Evolutionary conservation across 192 early-diverging fungal genomes (phyloP).

Genomic region (Coemansia sp.): DNA sequence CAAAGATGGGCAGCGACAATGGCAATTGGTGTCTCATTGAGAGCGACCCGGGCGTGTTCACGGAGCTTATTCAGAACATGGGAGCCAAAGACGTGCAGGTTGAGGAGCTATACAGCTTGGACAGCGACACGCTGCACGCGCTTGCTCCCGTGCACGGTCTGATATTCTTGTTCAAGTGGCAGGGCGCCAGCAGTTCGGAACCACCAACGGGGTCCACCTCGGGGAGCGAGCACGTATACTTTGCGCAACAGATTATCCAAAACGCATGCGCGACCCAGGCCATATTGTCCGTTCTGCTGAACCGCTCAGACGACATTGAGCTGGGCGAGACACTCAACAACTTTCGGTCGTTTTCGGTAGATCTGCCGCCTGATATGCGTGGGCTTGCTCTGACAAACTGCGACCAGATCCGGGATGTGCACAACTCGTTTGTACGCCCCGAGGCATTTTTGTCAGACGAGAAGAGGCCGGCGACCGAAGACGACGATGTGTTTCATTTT

Average conservation of each 20-base stretch:
- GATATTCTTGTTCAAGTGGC: conserved; percentile 84
- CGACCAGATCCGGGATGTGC: conserved; percentile 70
- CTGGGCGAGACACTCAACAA: conserved; percentile 65
- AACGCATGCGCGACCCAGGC: conserved; percentile 89
- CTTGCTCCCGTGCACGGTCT: conserved; percentile 77
- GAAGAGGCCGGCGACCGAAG: conserved; percentile 51
- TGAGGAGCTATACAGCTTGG: conserved; percentile 78
- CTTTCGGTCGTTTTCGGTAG: conserved; percentile 69
- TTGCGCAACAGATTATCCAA: conserved; percentile 73
- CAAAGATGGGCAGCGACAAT: conserved; percentile 45
- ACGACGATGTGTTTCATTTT: conserved; percentile 80
- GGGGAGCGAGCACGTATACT: conserved; percentile 60
- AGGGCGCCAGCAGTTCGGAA: conserved; percentile 17
- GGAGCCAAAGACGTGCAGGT: conserved; percentile 72
- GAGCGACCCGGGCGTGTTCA: conserved; percentile 86
- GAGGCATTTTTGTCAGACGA: conserved; percentile 76
- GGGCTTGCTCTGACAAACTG: conserved; percentile 78
- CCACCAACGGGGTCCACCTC: conserved; percentile 20
- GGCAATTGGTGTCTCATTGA: conserved; percentile 88
- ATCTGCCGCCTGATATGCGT: conserved; percentile 73
- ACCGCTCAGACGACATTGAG: conserved; percentile 59
- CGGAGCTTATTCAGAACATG: conserved; percentile 75
- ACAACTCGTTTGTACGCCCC: conserved; percentile 78
- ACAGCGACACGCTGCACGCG: conserved; percentile 58
- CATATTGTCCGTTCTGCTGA: conserved; percentile 73